These are phyloP conservation scores for Xylariaceae sp. DNA, from an alignment of 2,329 filamentous ascomycete species.

Conservation along the genomic window DNA sequence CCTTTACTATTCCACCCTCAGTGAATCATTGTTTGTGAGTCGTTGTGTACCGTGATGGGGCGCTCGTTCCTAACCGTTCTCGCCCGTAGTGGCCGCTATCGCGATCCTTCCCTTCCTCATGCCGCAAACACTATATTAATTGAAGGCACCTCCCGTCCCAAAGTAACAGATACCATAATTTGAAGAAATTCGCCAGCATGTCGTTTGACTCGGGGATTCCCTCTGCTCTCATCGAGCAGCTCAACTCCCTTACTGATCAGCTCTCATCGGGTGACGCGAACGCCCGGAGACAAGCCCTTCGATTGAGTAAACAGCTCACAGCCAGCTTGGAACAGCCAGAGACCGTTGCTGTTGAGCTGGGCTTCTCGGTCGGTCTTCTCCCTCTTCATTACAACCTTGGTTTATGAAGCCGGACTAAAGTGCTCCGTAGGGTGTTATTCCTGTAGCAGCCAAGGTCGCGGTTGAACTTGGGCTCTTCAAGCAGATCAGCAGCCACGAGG, in stretches of 20 bases:
- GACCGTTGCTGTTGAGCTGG: slow-evolving; percentile 15
- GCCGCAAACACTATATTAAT: too few species aligned
- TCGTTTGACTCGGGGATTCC: background rate
- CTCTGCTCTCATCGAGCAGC: background rate
- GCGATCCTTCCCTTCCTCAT: too few species aligned
- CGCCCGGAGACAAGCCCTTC: slow-evolving; percentile 10
- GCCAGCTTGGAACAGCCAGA: slow-evolving; percentile 14
- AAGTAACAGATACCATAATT: too few species aligned
- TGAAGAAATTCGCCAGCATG: too few species aligned
- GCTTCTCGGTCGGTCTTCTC: slow-evolving; percentile 12
- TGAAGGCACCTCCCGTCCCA: too few species aligned
- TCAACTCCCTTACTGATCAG: background rate
- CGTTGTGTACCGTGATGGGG: too few species aligned
- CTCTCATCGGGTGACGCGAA: slow-evolving; percentile 1
- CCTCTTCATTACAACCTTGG: background rate
- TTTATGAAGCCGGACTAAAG: background rate
- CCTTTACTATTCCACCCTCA: too few species aligned
- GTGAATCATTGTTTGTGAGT: too few species aligned
- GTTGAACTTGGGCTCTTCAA: slow-evolving; percentile 25
- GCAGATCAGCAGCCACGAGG: slow-evolving; percentile 13
- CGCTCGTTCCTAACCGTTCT: too few species aligned
- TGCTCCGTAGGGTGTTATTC: slow-evolving; percentile 18
- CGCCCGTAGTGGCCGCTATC: too few species aligned
- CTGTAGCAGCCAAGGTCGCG: slow-evolving; percentile 21
- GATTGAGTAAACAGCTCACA: slow-evolving; percentile 11